Evolutionary conservation across 2,329 filamentous ascomycete genomes (phyloP).

Genomic region (Sclerotinia borealis): DNA sequence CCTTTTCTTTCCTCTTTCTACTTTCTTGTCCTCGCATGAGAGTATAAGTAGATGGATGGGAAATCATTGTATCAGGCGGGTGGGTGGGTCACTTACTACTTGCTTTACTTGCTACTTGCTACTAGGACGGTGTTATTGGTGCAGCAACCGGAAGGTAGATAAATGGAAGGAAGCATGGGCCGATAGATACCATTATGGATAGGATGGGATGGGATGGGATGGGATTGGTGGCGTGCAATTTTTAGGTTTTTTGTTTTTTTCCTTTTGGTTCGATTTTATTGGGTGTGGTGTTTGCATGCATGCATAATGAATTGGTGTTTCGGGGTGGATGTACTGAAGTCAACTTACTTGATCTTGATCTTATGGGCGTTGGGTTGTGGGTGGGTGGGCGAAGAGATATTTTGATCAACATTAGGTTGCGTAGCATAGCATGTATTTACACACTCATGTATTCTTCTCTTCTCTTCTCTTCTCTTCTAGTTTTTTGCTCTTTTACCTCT

Average conservation of each 20-base stretch:
- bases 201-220: background rate
- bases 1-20: background rate
- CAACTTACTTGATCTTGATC: no score
- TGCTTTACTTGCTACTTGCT: constrained; percentile 2
- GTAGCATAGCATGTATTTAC: background rate
- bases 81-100: background rate
- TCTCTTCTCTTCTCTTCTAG: background rate
- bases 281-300: no score
- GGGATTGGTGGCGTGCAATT: background rate
- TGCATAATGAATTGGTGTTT: background rate
- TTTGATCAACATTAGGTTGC: background rate
- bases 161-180: constrained; percentile 6
- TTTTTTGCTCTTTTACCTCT: background rate
- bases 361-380: background rate
- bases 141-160: constrained; percentile 5
- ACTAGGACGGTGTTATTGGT: constrained; percentile 6
- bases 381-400: background rate
- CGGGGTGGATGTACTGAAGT: no score
- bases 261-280: background rate
- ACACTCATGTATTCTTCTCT: constrained; percentile 3
- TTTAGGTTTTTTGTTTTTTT: background rate
- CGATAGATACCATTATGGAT: background rate
- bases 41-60: constrained; percentile 6
- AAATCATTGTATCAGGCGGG: background rate
- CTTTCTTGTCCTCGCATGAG: background rate